Base-by-base conservation (phyloP, 75 land plant species). In the Ceratopteris richardii region DNA sequence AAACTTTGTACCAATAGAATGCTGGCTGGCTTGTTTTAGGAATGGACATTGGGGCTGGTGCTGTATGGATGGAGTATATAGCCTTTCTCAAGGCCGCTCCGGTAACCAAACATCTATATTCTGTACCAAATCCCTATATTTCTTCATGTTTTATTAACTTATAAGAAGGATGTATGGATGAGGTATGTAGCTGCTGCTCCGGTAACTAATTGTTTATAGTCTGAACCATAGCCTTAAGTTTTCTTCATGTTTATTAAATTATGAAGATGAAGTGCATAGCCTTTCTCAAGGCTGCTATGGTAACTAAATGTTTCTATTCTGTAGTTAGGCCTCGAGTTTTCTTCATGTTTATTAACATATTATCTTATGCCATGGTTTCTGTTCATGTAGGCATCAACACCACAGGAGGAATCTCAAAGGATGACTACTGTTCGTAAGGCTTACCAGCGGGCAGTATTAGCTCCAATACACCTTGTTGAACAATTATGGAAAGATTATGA, bases 401-500 rank as follows among this genome's bases (percentile, higher is more conserved):
- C 82, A 21, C 97, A 82, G 58, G 99, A 90, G 44, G 99, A 95
- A 63, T 80, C 97, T 28, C 92, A 84, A 31, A 65, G 86, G 36
- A 95, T 95, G 99, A 81, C 79, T 25, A 52, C 80, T 31, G 62
- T 90, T 7, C 84, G 99, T 12, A 95, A 90, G 69, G 85, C 77
- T 27, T 95, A 90, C 53, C 99, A 95, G 51, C 83, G 58, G 52
- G 99, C 99, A 44, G 62, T 95, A 59, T 66, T 95, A 21, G 82
- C 82, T 60, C 99, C 99, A 21, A 84, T 81, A 29, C 99, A 95
- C 66, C 84, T 84, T 61, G 52, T 95, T 48, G 99, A 95, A 64
- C 99, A 90, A 63, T 78, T 95, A 6, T 95, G 99, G 99, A 86
- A 75, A 68, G 99, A 95, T 13, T 95, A 95, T 78, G 99, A 95